phyloP scores from a whole-genome alignment of 1,284 basidiomycete genomes.

The Coniferiporia sulphurascens region DNA sequence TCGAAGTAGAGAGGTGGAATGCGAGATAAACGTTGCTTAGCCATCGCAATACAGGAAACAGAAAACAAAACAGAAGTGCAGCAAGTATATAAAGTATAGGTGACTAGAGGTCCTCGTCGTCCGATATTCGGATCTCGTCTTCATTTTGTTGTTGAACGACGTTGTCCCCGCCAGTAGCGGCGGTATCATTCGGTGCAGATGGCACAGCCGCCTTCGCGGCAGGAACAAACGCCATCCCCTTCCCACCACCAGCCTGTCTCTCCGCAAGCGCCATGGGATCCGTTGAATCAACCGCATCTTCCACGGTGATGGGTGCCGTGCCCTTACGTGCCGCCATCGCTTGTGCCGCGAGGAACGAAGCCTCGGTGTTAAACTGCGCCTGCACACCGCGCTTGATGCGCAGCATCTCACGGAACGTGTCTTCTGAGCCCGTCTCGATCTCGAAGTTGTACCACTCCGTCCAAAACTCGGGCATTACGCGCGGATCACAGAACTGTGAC shows the following conservation, averaged over 20 bases:
- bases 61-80: slow-evolving; percentile 1
- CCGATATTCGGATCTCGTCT: slow-evolving; percentile 82
- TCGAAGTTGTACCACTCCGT: slow-evolving; percentile 96
- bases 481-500: slow-evolving; percentile 96
- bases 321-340: slow-evolving; percentile 66
- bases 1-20: slow-evolving; percentile 70
- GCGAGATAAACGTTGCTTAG: slow-evolving; percentile 21
- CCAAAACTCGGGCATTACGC: slow-evolving; percentile 91
- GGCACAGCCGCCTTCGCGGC: slow-evolving; percentile 44
- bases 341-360: slow-evolving; percentile 84
- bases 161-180: slow-evolving; percentile 27
- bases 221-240: slow-evolving; percentile 62
- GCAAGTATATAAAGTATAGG: slow-evolving; percentile 14
- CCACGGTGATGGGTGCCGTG: slow-evolving; percentile 45
- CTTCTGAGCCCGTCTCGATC: slow-evolving; percentile 96
- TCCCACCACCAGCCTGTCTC: slow-evolving; percentile 38
- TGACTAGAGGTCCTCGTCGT: slow-evolving; percentile 60
- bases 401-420: slow-evolving; percentile 98
- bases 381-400: slow-evolving; percentile 98
- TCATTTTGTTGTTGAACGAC: slow-evolving; percentile 43
- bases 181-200: slow-evolving; percentile 27
- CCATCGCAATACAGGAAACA: background rate
- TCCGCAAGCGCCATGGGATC: slow-evolving; percentile 73
- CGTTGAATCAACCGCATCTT: slow-evolving; percentile 45
- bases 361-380: slow-evolving; percentile 97